A percentile compares a stretch with the other conserved stretches of the same genome.
phyloP scores from a whole-genome alignment of 495 filamentous ascomycete genomes.

The Hypoxylon fragiforme region DNA sequence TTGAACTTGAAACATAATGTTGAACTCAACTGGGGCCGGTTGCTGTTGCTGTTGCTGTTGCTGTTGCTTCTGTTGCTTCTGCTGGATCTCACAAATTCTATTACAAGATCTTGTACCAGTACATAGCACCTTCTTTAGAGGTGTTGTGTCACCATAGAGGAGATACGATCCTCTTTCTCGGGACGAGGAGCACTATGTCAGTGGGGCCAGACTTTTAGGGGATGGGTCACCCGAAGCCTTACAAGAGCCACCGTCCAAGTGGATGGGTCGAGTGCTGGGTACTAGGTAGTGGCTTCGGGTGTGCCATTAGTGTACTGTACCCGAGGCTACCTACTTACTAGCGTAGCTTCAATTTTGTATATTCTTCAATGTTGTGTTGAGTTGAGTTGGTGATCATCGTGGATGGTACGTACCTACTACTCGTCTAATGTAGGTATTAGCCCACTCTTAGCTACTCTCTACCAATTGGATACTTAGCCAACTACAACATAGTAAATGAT shows the following conservation, averaged over 20 bases:
- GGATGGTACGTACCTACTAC: too few species aligned
- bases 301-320: constrained; percentile 20
- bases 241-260: constrained; percentile 25
- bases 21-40: too few species aligned
- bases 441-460: background rate
- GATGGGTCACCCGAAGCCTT: constrained; percentile 32
- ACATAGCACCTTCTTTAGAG: constrained; percentile 2
- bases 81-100: constrained; percentile 18
- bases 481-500: too few species aligned
- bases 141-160: constrained; percentile 26
- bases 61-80: too few species aligned
- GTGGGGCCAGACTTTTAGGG: constrained; percentile 22
- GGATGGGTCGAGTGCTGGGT: constrained; percentile 13
- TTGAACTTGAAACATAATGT: too few species aligned
- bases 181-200: constrained; percentile 26
- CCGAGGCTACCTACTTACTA: constrained; percentile 22
- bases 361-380: background rate
- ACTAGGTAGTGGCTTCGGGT: constrained; percentile 16
- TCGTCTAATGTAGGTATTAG: background rate
- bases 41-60: too few species aligned
- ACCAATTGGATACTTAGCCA: too few species aligned
- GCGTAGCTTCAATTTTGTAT: background rate
- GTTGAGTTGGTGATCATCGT: background rate
- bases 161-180: constrained; percentile 33
- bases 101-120: constrained; percentile 35